Percentiles rank a stretch among this genome's conserved stretches.
phyloP scores from a whole-genome alignment of 1,284 basidiomycete species.

The Chalciporus sp. region DNA sequence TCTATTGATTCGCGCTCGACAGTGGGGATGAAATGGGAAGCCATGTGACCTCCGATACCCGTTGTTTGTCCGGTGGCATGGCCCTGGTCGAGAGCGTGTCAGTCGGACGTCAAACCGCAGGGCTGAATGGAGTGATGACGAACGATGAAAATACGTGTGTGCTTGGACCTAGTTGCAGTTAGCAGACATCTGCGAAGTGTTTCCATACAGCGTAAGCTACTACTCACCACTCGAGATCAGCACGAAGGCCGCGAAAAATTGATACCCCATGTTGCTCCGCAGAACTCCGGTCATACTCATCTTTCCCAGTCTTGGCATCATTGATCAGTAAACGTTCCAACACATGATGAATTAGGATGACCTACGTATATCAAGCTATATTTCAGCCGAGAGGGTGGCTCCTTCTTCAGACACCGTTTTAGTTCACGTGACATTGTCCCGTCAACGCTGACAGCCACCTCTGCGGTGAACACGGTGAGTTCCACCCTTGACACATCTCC shows the following conservation, averaged over 20 bases:
- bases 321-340: not conserved
- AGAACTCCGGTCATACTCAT: slow-evolving; percentile 78
- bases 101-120: not conserved
- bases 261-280: slow-evolving; percentile 65
- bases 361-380: slow-evolving; percentile 85
- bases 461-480: slow-evolving; percentile 80
- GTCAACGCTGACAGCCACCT: slow-evolving; percentile 72
- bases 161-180: slow-evolving; percentile 11
- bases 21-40: slow-evolving; percentile 92
- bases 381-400: slow-evolving; percentile 74
- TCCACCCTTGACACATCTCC: slow-evolving; percentile 46
- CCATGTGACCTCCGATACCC: slow-evolving; percentile 87
- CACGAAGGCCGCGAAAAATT: slow-evolving; percentile 79
- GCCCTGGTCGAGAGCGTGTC: slow-evolving; percentile 46
- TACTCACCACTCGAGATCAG: slow-evolving; percentile 72
- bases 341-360: slow-evolving; percentile 6
- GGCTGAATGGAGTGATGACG: slow-evolving; percentile 19
- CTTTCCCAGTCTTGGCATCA: slow-evolving; percentile 69
- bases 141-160: slow-evolving; percentile 76
- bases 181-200: not conserved
- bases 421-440: slow-evolving; percentile 75
- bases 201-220: not conserved
- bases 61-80: slow-evolving; percentile 89
- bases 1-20: slow-evolving; percentile 96
- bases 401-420: slow-evolving; percentile 91